These are phyloP conservation scores for Tolypocladium album DNA, from an alignment of 2,329 filamentous ascomycete genomes.

Conservation along the genomic window DNA sequence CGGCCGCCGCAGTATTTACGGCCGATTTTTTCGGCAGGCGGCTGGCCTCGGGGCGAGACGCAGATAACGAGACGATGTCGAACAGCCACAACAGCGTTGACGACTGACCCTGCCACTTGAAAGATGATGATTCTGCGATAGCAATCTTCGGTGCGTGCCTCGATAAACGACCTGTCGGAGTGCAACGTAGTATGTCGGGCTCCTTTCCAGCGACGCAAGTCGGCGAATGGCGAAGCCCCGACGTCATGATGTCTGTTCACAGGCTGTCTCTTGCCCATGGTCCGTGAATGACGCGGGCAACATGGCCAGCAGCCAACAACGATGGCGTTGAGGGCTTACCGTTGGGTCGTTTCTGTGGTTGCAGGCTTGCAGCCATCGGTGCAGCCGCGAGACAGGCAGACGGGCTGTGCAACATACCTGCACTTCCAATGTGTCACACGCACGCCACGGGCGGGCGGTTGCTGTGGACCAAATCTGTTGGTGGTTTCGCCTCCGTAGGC, in stretches of 20 bases:
- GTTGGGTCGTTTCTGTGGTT: background rate
- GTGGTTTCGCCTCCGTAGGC: background rate
- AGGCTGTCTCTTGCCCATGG: background rate
- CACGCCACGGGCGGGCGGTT: background rate
- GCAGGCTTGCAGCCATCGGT: background rate
- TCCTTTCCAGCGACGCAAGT: background rate
- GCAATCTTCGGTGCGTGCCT: background rate
- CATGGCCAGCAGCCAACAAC: background rate
- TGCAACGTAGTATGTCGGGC: slow-evolving; percentile 2
- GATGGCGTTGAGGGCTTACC: background rate
- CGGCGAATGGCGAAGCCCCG: background rate
- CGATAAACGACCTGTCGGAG: background rate
- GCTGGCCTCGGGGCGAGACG: background rate
- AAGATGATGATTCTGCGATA: background rate
- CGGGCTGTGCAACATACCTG: background rate
- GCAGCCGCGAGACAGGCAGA: background rate
- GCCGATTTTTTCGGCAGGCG: background rate
- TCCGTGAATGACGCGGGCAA: background rate
- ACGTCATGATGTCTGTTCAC: background rate
- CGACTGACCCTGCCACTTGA: too few relatives aligned
- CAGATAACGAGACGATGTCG: background rate
- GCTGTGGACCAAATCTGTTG: background rate
- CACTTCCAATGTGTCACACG: background rate
- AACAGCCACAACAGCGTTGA: background rate
- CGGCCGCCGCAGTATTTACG: background rate